Conservation (phyloP, 352 stramenopile species). For the Phytopythium vexans region DNA sequence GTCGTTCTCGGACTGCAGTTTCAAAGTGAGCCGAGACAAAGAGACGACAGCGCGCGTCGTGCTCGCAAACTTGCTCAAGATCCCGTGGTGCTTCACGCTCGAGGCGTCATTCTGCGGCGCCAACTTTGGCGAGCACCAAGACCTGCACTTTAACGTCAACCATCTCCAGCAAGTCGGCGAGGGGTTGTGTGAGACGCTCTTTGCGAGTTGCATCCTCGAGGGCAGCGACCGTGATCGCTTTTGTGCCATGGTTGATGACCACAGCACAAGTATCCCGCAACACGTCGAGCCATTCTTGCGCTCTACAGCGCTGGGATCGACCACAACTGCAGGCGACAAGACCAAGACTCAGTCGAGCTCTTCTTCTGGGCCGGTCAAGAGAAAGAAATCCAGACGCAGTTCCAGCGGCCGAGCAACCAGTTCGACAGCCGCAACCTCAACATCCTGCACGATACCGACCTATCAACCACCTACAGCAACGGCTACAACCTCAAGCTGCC, state of each 20-base stretch:
- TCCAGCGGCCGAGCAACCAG: no score
- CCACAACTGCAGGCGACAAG: neutral
- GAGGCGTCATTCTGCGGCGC: slow-evolving; percentile 87
- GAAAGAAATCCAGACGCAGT: no score
- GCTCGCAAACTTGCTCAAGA: slow-evolving; percentile 68
- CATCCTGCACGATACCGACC: no score
- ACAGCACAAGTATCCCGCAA: slow-evolving; percentile 23
- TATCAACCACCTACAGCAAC: neutral
- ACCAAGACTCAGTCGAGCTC: neutral
- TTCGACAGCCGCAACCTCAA: no score
- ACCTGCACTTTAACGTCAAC: slow-evolving; percentile 64
- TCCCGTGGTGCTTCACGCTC: slow-evolving; percentile 81
- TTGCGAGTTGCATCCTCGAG: slow-evolving; percentile 39
- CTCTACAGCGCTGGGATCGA: slow-evolving; percentile 23
- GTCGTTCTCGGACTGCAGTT: slow-evolving; percentile 69
- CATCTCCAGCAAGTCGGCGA: slow-evolving; percentile 48
- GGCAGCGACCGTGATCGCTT: slow-evolving; percentile 27
- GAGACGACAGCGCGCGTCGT: slow-evolving; percentile 83
- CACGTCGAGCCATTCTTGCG: slow-evolving; percentile 36
- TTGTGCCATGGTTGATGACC: slow-evolving; percentile 25
- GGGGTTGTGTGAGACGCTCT: slow-evolving; percentile 47
- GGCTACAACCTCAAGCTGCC: neutral
- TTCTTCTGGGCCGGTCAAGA: no score
- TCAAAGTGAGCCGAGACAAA: slow-evolving; percentile 79
- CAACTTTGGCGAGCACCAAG: slow-evolving; percentile 57